A percentile compares a stretch with the other conserved stretches of the same genome.
Evolutionary conservation across 305 asterid genomes (phyloP).

Genomic region (Fraxinus latifolia): DNA sequence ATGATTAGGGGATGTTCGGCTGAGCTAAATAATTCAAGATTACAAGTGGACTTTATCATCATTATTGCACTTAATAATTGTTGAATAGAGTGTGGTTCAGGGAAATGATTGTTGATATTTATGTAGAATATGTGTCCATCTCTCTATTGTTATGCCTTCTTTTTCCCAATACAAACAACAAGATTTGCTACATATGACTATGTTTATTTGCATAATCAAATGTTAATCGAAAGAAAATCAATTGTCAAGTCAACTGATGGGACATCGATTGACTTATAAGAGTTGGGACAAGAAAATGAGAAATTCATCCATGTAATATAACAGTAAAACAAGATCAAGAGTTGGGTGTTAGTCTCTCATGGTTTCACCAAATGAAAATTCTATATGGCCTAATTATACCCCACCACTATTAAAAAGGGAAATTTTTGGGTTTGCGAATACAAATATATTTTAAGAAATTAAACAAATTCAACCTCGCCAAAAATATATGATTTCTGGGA

Average conservation of each 20-base stretch:
- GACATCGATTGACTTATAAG: neutral
- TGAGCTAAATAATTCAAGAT: neutral
- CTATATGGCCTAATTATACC: conserved; percentile 35
- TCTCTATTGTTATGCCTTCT: conserved; percentile 27
- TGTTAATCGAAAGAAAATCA: conserved; percentile 3
- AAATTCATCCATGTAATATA: conserved; percentile 5
- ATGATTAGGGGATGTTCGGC: neutral
- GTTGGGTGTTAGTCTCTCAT: conserved; percentile 39
- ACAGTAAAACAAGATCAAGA: neutral
- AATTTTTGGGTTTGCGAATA: conserved; percentile 24
- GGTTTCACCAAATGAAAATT: conserved; percentile 34
- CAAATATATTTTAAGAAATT: conserved; percentile 8
- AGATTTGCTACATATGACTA: neutral
- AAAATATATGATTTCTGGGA: conserved; percentile 23
- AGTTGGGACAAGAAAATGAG: neutral
- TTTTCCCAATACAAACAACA: conserved; percentile 42
- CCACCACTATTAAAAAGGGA: conserved; percentile 27
- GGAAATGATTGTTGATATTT: conserved; percentile 48
- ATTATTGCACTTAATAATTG: neutral
- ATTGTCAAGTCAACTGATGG: conserved; percentile 33
- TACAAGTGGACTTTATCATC: neutral
- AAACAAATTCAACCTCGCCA: conserved; percentile 34
- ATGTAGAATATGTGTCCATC: conserved; percentile 35
- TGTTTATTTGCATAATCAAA: conserved; percentile 10
- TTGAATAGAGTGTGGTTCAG: conserved; percentile 31